A percentile compares a stretch with the other conserved stretches of the same genome.
Evolutionary conservation across 805 yeast species (phyloP).

Genomic region (Jamesozyma gamospora): DNA sequence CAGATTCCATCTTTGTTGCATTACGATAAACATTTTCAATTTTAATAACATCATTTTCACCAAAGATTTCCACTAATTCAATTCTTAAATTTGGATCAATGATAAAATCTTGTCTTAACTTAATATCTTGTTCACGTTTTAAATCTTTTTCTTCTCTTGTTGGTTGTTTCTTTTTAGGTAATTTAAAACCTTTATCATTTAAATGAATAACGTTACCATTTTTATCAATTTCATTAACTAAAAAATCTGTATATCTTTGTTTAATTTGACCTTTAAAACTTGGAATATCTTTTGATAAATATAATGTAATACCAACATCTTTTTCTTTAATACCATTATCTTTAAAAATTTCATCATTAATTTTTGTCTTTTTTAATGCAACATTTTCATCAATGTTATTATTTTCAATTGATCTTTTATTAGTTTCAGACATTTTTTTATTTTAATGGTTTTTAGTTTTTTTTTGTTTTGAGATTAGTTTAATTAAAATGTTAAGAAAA

Average conservation of each 20-base stretch:
- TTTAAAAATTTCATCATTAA: neutral
- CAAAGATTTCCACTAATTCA: slow-evolving; percentile 44
- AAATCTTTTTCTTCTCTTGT: slow-evolving; percentile 32
- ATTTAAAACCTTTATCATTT: slow-evolving; percentile 59
- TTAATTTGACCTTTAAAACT: slow-evolving; percentile 78
- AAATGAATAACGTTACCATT: slow-evolving; percentile 67
- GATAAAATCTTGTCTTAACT: slow-evolving; percentile 30
- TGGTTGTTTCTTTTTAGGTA: slow-evolving; percentile 40
- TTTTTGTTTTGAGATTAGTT: too few species aligned
- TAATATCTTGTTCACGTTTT: slow-evolving; percentile 24
- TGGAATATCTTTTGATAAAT: slow-evolving; percentile 38
- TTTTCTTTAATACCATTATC: slow-evolving; percentile 46
- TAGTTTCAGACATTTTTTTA: slow-evolving; percentile 8
- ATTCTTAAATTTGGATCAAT: slow-evolving; percentile 38
- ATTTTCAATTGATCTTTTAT: slow-evolving; percentile 11
- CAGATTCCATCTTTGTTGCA: slow-evolving; percentile 51
- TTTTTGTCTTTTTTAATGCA: slow-evolving; percentile 9
- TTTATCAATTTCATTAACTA: slow-evolving; percentile 76
- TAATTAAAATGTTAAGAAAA: too few species aligned
- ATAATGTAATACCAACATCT: slow-evolving; percentile 84
- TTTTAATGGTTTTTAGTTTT: too few species aligned
- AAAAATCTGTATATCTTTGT: slow-evolving; percentile 85
- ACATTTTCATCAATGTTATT: neutral
- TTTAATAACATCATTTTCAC: slow-evolving; percentile 47
- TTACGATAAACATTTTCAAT: slow-evolving; percentile 46